Evolutionary conservation across 1,284 basidiomycete species (phyloP).

Genomic region (Vanrija pseudolonga): DNA sequence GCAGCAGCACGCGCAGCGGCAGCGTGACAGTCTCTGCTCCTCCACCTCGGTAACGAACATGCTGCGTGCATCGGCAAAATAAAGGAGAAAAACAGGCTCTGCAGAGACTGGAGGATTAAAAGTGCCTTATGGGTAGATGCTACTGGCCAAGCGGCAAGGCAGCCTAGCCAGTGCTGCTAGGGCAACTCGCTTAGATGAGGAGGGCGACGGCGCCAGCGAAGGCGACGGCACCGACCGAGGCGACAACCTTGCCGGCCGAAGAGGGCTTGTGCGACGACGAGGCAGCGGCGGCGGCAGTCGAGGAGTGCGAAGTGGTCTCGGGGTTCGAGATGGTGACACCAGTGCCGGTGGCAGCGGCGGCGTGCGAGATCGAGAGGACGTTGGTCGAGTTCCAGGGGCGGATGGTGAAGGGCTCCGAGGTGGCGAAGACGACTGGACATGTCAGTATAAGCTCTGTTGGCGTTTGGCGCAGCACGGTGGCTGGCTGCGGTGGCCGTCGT

Average conservation of each 20-base stretch:
- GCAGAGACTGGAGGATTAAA: too few species aligned
- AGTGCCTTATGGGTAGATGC: too few species aligned
- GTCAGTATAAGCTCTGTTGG: not conserved
- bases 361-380: not conserved
- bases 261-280: not conserved
- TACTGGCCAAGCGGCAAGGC: too few species aligned
- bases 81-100: too few species aligned
- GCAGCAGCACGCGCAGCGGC: too few species aligned
- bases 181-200: not conserved
- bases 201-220: not conserved
- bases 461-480: not conserved
- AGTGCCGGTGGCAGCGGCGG: not conserved
- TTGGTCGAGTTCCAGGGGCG: not conserved
- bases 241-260: not conserved
- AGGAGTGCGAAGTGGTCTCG: not conserved
- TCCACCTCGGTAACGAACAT: too few species aligned
- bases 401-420: not conserved
- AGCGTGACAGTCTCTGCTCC: too few species aligned
- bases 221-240: not conserved
- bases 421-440: not conserved
- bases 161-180: too few species aligned
- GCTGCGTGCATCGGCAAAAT: too few species aligned
- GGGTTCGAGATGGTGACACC: not conserved
- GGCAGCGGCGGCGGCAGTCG: not conserved
- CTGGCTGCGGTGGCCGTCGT: too few species aligned